A percentile compares a stretch with the other conserved stretches of the same genome.
Conservation (phyloP, 805 yeast species). For the Yarrowia sp. region DNA sequence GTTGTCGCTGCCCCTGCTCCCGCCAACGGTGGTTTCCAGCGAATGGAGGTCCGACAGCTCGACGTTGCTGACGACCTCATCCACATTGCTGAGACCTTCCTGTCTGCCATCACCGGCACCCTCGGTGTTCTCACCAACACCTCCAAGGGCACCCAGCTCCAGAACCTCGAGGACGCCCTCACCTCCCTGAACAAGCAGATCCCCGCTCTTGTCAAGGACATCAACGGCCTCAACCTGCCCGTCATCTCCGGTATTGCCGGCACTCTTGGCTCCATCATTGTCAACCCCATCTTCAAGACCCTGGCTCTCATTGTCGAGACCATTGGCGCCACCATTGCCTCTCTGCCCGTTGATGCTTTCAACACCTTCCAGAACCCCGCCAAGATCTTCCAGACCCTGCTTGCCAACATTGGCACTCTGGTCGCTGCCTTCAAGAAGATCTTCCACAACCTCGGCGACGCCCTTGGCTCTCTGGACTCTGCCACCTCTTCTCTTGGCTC, state of each 20-base stretch:
- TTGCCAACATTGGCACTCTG: slow-evolving; percentile 18
- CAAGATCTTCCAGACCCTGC: slow-evolving; percentile 30
- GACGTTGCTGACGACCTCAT: slow-evolving; percentile 21
- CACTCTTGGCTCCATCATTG: slow-evolving; percentile 7
- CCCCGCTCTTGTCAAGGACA: slow-evolving; percentile 27
- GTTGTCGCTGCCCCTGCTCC: slow-evolving; percentile 15
- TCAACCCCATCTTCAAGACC: slow-evolving; percentile 37
- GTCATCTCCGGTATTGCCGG: slow-evolving; percentile 24
- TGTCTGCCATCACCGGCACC: slow-evolving; percentile 21
- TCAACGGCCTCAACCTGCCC: slow-evolving; percentile 25
- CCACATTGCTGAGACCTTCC: slow-evolving; percentile 32
- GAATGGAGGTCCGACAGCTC: slow-evolving; percentile 37
- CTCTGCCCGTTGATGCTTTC: slow-evolving; percentile 23
- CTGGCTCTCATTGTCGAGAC: slow-evolving; percentile 34
- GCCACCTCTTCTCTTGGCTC: slow-evolving; percentile 38
- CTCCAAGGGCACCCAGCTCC: slow-evolving; percentile 27
- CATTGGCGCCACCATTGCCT: slow-evolving; percentile 21
- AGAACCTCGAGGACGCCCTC: slow-evolving; percentile 20
- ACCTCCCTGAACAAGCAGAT: slow-evolving; percentile 16
- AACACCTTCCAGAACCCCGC: slow-evolving; percentile 12
- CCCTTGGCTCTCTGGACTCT: slow-evolving; percentile 5
- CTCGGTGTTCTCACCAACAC: slow-evolving; percentile 30
- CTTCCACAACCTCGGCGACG: slow-evolving; percentile 14
- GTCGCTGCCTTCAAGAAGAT: slow-evolving; percentile 4
- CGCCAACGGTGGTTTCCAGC: slow-evolving; percentile 26